Evolutionary conservation across 2,329 filamentous ascomycete genomes (phyloP).

Genomic region (Penicillium olsonii): DNA sequence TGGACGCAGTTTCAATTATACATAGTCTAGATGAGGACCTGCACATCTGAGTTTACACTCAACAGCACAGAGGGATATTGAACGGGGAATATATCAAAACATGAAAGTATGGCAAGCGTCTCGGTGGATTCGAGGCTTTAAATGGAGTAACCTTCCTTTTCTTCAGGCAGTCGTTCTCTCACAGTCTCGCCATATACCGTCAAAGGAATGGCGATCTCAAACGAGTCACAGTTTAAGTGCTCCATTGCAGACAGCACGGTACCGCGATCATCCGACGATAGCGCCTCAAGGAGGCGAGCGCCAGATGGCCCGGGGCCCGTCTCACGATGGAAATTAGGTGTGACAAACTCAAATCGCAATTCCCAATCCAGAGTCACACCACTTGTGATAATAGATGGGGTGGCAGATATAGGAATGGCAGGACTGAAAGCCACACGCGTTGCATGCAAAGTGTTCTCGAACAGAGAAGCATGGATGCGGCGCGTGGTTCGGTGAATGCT

Average conservation of each 20-base stretch:
- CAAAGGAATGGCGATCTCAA: conserved; percentile 83
- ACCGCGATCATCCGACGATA: conserved; percentile 76
- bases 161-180: conserved; percentile 43
- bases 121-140: conserved; percentile 19
- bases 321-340: conserved; percentile 57
- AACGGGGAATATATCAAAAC: conserved; percentile 8
- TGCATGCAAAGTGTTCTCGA: conserved; percentile 81
- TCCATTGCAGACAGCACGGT: conserved; percentile 76
- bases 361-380: conserved; percentile 88
- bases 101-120: conserved; percentile 9
- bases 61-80: conserved; percentile 16
- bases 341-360: conserved; percentile 88
- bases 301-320: conserved; percentile 39
- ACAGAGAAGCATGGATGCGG: conserved; percentile 73
- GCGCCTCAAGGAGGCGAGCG: conserved; percentile 70
- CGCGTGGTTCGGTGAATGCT: conserved; percentile 86
- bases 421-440: conserved; percentile 77
- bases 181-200: conserved; percentile 69
- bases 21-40: background rate
- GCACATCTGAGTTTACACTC: background rate
- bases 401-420: conserved; percentile 78
- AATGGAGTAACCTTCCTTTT: conserved; percentile 44
- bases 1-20: conserved; percentile 4
- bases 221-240: conserved; percentile 79
- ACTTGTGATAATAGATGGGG: conserved; percentile 88